phyloP scores from a whole-genome alignment of 805 yeast genomes.

The Ogataea methylovora region DNA sequence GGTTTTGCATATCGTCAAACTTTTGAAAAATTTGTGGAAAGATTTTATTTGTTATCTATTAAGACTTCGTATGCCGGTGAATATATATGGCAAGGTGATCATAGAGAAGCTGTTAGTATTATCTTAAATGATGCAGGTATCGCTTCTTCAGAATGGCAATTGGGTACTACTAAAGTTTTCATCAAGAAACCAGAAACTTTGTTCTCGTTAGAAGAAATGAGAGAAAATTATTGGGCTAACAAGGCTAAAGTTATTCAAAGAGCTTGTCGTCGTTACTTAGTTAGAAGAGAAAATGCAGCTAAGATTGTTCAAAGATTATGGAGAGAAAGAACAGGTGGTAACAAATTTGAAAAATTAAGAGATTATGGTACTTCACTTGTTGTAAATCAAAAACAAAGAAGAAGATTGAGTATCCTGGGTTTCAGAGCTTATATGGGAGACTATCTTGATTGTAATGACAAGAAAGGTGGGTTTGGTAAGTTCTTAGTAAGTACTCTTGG shows the following conservation, averaged over 20 bases:
- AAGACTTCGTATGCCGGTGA: slow-evolving; percentile 89
- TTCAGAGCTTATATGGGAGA: slow-evolving; percentile 92
- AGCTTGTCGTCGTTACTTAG: slow-evolving; percentile 85
- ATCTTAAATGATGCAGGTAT: slow-evolving; percentile 53
- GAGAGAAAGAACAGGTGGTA: slow-evolving; percentile 74
- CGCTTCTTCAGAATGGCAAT: slow-evolving; percentile 75
- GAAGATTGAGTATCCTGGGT: slow-evolving; percentile 81
- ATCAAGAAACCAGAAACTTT: slow-evolving; percentile 95
- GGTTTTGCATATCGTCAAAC: slow-evolving; percentile 98
- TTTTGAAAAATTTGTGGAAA: slow-evolving; percentile 90
- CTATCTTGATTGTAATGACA: slow-evolving; percentile 76
- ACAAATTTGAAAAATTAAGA: slow-evolving; percentile 75
- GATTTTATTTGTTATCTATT: slow-evolving; percentile 82
- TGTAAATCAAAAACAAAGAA: slow-evolving; percentile 76
- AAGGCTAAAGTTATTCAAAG: slow-evolving; percentile 98
- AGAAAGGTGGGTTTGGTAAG: slow-evolving; percentile 64
- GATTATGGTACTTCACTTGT: slow-evolving; percentile 73
- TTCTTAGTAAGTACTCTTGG: slow-evolving; percentile 65
- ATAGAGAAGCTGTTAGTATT: slow-evolving; percentile 41
- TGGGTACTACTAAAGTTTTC: slow-evolving; percentile 88
- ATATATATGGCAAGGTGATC: slow-evolving; percentile 52
- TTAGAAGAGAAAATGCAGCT: slow-evolving; percentile 82
- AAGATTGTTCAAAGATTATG: slow-evolving; percentile 72
- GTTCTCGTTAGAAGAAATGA: slow-evolving; percentile 90
- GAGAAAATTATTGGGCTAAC: slow-evolving; percentile 95